Conservation (phyloP, 345 rosid genomes). For the Psidium friedrichsthalianum region DNA sequence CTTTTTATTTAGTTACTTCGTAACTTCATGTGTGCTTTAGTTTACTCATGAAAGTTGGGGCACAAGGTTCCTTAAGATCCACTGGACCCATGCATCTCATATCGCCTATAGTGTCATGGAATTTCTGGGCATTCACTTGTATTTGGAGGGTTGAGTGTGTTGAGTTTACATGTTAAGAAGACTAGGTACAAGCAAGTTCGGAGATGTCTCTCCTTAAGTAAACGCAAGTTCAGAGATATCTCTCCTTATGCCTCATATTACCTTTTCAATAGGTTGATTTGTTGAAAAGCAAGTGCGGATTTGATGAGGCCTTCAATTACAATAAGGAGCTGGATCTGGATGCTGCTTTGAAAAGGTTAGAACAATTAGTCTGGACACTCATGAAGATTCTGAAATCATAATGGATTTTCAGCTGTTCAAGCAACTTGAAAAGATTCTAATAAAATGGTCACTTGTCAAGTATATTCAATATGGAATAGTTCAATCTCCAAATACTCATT, state of each 20-base stretch:
- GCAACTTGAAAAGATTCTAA: not conserved
- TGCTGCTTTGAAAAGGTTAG: slow-evolving; percentile 41
- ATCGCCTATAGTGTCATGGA: not conserved
- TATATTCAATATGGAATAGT: not conserved
- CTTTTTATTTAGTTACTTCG: not conserved
- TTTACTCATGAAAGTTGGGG: not conserved
- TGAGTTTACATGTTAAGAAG: not conserved
- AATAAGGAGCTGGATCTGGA: slow-evolving; percentile 20
- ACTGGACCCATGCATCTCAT: not conserved
- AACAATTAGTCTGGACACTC: not conserved
- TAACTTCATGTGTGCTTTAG: not conserved
- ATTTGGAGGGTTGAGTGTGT: not conserved
- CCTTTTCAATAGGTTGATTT: slow-evolving; percentile 23
- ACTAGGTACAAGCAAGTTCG: not conserved
- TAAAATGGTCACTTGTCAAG: not conserved
- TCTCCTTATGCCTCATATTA: not conserved
- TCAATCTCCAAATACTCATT: not conserved
- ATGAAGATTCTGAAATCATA: not conserved
- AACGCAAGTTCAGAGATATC: not conserved
- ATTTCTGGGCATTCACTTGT: not conserved
- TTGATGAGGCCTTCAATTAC: slow-evolving; percentile 58
- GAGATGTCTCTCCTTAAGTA: not conserved
- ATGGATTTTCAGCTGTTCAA: not conserved
- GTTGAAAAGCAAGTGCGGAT: slow-evolving; percentile 36
- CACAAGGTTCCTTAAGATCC: not conserved